Evolutionary conservation across 2,329 filamentous ascomycete genomes (phyloP).

Genomic region (Fusarium sp.): DNA sequence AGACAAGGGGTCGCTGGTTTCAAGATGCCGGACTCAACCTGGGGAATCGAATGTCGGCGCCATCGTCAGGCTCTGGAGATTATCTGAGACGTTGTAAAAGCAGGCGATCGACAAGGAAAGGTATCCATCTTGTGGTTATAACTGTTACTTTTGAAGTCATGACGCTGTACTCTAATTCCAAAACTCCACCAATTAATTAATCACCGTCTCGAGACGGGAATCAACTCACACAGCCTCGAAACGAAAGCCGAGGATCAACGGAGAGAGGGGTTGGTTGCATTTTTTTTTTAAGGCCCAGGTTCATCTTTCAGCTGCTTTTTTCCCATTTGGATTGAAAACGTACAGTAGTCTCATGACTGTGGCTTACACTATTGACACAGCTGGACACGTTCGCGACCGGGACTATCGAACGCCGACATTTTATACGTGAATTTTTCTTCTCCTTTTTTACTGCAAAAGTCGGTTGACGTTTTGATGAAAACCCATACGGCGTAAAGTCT

Average conservation of each 20-base stretch:
- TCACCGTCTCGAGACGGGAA: neutral
- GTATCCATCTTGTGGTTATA: neutral
- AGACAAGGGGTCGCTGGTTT: neutral
- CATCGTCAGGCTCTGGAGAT: neutral
- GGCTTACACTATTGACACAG: neutral
- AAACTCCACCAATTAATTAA: neutral
- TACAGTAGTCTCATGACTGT: neutral
- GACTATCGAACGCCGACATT: neutral
- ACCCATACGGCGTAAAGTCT: neutral
- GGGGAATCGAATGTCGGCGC: constrained; percentile 2
- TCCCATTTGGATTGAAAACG: neutral
- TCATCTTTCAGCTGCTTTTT: neutral
- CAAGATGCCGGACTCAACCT: neutral
- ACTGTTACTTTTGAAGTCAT: neutral
- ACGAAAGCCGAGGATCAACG: neutral
- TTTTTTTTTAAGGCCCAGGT: neutral
- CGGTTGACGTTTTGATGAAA: neutral
- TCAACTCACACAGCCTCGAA: neutral
- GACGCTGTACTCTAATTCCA: neutral
- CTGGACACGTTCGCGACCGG: neutral
- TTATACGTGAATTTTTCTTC: neutral
- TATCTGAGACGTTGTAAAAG: neutral
- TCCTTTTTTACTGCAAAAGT: neutral
- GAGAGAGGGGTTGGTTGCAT: neutral
- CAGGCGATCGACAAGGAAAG: neutral